A percentile compares a stretch with the other conserved stretches of the same genome.
Conservation (phyloP, 176 grass and related monocot species). For the Otatea glauca region DNA sequence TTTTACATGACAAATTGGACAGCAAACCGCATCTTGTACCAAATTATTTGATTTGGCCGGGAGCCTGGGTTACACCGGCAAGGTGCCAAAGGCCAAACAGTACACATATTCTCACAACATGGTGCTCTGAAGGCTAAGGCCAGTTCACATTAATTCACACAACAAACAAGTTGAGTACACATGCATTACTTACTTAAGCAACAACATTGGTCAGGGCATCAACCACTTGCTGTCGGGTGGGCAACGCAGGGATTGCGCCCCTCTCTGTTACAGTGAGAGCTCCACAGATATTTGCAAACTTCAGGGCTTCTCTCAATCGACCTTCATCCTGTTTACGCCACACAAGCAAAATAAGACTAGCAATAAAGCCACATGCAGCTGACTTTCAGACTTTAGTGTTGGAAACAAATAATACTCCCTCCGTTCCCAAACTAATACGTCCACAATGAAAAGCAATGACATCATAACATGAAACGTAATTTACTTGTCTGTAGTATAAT, state of each 20-base stretch:
- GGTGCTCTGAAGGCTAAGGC: not conserved
- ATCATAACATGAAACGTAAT: not conserved
- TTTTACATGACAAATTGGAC: not conserved
- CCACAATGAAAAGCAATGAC: not conserved
- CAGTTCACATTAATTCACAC: constrained; percentile 1
- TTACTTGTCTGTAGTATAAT: not conserved
- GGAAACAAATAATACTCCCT: not conserved
- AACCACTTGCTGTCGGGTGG: constrained; percentile 74
- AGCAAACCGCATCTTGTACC: constrained; percentile 17
- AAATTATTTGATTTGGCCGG: constrained; percentile 36
- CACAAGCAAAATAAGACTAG: not conserved
- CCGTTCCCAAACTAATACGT: too few species aligned
- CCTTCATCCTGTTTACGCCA: constrained; percentile 70
- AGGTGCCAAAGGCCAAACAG: constrained; percentile 22
- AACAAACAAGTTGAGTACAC: not conserved
- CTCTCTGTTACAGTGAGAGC: constrained; percentile 86
- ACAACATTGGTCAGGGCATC: constrained; percentile 60
- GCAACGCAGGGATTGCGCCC: constrained; percentile 83
- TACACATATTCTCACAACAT: constrained; percentile 21
- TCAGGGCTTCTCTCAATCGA: constrained; percentile 76
- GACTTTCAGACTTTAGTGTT: not conserved
- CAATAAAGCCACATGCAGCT: not conserved
- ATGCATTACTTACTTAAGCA: constrained; percentile 40
- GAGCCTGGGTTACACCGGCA: not conserved
- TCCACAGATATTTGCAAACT: constrained; percentile 85